A percentile compares a stretch with the other conserved stretches of the same genome.
phyloP scores from a whole-genome alignment of 768 basidiomycete species.

The Lactarius indigo region DNA sequence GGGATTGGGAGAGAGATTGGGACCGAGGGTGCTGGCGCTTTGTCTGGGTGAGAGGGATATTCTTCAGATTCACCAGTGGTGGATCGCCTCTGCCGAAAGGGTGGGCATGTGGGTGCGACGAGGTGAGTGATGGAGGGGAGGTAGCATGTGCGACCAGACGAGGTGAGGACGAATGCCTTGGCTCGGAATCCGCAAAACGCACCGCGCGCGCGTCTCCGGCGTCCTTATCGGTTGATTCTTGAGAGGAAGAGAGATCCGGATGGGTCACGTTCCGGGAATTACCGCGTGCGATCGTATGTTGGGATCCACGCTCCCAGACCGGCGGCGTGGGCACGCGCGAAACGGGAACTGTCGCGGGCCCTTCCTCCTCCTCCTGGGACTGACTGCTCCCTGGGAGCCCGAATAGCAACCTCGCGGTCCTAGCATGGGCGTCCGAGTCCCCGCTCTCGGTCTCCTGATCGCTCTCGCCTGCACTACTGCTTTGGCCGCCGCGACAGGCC shows the following conservation, averaged over 20 bases:
- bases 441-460: slow-evolving; percentile 18
- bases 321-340: background rate
- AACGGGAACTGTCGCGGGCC: background rate
- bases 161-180: background rate
- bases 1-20: background rate
- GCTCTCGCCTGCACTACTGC: background rate
- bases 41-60: background rate
- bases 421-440: slow-evolving; percentile 17
- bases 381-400: background rate
- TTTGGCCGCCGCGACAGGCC: background rate
- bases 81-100: background rate
- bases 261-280: background rate
- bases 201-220: background rate
- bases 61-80: background rate
- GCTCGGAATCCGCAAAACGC: background rate
- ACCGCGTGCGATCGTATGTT: background rate
- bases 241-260: background rate
- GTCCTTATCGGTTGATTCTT: no score
- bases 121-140: background rate
- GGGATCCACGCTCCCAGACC: background rate
- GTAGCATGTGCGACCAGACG: background rate
- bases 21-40: background rate
- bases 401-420: slow-evolving; percentile 19
- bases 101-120: background rate
- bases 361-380: background rate